Conservation (phyloP, 208 protist genomes). For the Naegleria gruberi region DNA sequence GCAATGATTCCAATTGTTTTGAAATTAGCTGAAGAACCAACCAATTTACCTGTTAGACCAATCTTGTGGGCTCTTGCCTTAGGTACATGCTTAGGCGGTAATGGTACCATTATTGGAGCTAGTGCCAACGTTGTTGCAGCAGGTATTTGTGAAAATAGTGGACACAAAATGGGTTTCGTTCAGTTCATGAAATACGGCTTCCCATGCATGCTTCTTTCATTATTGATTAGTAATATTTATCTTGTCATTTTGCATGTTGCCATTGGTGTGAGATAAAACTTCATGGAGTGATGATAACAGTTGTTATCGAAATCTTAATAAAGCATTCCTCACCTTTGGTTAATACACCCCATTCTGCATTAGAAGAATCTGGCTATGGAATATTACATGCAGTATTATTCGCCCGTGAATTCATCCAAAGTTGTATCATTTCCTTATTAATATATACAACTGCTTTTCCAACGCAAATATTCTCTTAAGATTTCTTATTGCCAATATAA, state of each 20-base stretch:
- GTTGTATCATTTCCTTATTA: too few relatives aligned
- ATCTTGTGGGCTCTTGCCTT: slow-evolving; percentile 43
- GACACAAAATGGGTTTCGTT: slow-evolving; percentile 39
- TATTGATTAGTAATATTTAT: slow-evolving; percentile 38
- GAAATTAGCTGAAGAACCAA: slow-evolving; percentile 26
- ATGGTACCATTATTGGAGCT: slow-evolving; percentile 54
- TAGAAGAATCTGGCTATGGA: too few relatives aligned
- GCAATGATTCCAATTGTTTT: slow-evolving; percentile 47
- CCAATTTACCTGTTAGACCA: slow-evolving; percentile 41
- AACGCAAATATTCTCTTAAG: too few relatives aligned
- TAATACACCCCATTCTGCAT: too few relatives aligned
- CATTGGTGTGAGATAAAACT: background rate
- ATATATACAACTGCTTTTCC: too few relatives aligned
- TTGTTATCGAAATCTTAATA: too few relatives aligned
- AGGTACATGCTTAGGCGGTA: slow-evolving; percentile 21
- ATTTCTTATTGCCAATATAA: too few relatives aligned
- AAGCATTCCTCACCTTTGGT: too few relatives aligned
- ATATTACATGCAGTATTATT: too few relatives aligned
- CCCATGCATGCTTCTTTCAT: slow-evolving; percentile 42
- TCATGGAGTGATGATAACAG: too few relatives aligned
- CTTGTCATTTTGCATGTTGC: slow-evolving; percentile 31
- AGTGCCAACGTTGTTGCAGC: slow-evolving; percentile 47
- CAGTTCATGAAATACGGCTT: slow-evolving; percentile 41
- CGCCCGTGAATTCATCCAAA: too few relatives aligned
- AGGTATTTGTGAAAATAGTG: slow-evolving; percentile 37